Percentiles rank a stretch among this genome's conserved stretches.
Conservation (phyloP, 2,329 filamentous ascomycete species). For the Venturiaceae sp. region DNA sequence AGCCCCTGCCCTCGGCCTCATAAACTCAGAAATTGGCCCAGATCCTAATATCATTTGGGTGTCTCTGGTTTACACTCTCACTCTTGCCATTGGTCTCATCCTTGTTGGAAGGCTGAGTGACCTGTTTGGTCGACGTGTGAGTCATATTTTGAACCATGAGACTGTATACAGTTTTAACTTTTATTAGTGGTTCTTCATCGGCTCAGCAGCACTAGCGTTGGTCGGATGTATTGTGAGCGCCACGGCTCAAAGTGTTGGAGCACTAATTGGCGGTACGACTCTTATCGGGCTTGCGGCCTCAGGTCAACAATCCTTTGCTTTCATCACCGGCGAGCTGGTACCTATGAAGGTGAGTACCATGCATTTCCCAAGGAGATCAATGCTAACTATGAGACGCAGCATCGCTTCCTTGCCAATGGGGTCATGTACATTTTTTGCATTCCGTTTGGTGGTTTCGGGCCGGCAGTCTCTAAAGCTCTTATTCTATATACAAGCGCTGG, state of each 20-base stretch:
- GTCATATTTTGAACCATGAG: too few relatives aligned
- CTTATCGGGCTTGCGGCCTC: conserved; percentile 2
- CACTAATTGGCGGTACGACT: conserved; percentile 1
- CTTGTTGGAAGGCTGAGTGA: conserved; percentile 15
- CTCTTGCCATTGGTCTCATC: conserved; percentile 18
- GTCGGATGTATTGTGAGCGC: neutral
- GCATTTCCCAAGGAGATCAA: too few relatives aligned
- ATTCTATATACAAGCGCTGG: conserved; percentile 29
- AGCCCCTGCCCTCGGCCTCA: conserved; percentile 2
- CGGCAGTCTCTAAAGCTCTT: conserved; percentile 37
- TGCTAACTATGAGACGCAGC: too few relatives aligned
- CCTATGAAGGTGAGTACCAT: too few relatives aligned
- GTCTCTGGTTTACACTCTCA: conserved; percentile 2
- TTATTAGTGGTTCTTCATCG: neutral
- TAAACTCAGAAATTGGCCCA: conserved; percentile 25
- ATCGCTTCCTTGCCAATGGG: conserved; percentile 19
- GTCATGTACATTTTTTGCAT: conserved; percentile 15
- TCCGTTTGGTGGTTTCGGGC: conserved; percentile 28
- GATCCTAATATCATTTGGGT: conserved; percentile 19
- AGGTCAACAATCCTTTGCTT: conserved; percentile 27
- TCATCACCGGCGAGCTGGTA: conserved; percentile 34
- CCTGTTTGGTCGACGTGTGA: conserved; percentile 1
- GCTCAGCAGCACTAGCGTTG: too few relatives aligned
- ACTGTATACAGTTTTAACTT: too few relatives aligned
- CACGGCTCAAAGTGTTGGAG: neutral